Percentiles rank a stretch among this genome's conserved stretches.
Evolutionary conservation across 768 basidiomycete species (phyloP).

Genomic region (Russula sp.): DNA sequence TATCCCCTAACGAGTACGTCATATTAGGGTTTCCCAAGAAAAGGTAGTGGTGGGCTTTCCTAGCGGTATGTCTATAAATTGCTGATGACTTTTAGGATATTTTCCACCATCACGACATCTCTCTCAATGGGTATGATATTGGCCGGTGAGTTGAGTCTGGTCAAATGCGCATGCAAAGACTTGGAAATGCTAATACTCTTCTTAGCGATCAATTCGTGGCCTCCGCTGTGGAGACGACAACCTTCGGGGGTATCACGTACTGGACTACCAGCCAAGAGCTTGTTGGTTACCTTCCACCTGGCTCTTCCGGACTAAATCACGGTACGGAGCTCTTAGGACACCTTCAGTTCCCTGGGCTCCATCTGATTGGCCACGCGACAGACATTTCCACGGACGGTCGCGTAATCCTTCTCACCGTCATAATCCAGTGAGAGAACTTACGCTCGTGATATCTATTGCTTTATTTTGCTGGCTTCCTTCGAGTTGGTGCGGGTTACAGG

Average conservation of each 20-base stretch:
- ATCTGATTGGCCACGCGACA: constrained; percentile 30
- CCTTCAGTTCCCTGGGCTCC: neutral
- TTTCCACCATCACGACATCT: constrained; percentile 36
- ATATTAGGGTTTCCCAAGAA: constrained; percentile 42
- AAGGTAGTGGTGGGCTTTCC: constrained; percentile 28
- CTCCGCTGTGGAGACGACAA: constrained; percentile 35
- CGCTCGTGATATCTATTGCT: neutral
- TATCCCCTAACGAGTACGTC: neutral
- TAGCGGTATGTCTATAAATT: neutral
- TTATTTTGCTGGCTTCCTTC: neutral
- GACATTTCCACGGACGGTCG: constrained; percentile 57
- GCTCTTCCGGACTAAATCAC: constrained; percentile 44
- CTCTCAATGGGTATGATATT: constrained; percentile 45
- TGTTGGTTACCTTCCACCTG: constrained; percentile 46
- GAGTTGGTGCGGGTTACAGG: too few species aligned
- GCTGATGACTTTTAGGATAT: constrained; percentile 25
- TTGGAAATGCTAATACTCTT: neutral
- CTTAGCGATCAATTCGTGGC: constrained; percentile 37
- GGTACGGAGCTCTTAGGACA: constrained; percentile 28
- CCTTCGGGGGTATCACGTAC: constrained; percentile 42
- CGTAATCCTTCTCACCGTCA: constrained; percentile 47
- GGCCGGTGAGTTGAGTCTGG: constrained; percentile 34
- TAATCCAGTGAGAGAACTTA: constrained; percentile 30
- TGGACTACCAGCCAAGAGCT: constrained; percentile 39
- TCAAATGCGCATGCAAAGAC: neutral